Evolutionary conservation across 2,329 filamentous ascomycete species (phyloP), one percentile per base, ranked within the genome.

Genomic region (Trichoderma afroharzianum): DNA sequence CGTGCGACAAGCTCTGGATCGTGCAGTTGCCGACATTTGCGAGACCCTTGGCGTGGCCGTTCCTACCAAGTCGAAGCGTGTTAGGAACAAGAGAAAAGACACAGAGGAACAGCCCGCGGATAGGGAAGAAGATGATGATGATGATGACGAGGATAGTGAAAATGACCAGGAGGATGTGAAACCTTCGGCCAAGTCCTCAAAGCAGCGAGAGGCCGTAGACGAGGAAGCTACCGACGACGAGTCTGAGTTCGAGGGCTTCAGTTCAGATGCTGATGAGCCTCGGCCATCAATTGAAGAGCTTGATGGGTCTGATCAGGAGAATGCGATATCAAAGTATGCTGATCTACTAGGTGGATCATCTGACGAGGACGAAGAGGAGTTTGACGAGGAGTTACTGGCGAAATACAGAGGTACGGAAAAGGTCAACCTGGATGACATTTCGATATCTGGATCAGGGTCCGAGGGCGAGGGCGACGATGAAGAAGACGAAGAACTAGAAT

Each of bases 21-120:
- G 83, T 75, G 87, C 86, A 1, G 74, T 88, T 15, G 80, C 81
- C 70, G 83, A 80, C 32, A 83, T 88, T 3, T 89, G 87, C 76
- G 78, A 81, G 59, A 79, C 81, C 3, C 79, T 90, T 18, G 81
- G 84, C 2, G 82, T 89, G 0, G 78, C 84, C 3, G 79, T 84
- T 68, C 86, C 87, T 0, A 83, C 85, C 66, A 80, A 80, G 63
- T 75, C 73, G 5, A 81, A 80, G 73, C 77, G 77, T 11, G 73
- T 73, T 12, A 78, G 77, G 58, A 75, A 75, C 24, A 80, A 80
- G 72, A 74, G 77, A 33, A 78, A 79, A 14, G 77, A 79, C 21
- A 78, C 78, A 61, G 75, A 77, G 32, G 76, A 81, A 18, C 76
- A 81, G 53, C 74, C 76, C 24, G 72, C 77, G 7, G 74, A 78